These are phyloP conservation scores for Furcasterigmium sp. DNA, from an alignment of 2,329 filamentous ascomycete species.

Conservation along the genomic window DNA sequence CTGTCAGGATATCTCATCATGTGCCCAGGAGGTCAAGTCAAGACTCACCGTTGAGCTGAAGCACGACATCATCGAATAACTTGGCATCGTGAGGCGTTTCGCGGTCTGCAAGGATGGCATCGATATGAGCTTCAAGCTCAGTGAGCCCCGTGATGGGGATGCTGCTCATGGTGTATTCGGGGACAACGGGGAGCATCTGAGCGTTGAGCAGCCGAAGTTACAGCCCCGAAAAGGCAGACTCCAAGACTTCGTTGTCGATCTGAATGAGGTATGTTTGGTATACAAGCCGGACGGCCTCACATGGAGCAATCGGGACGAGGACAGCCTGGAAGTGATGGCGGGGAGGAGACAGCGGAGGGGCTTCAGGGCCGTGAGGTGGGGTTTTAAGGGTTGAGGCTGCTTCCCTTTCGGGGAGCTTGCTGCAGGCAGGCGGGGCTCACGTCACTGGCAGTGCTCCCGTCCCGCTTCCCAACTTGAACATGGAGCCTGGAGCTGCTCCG, in stretches of 20 bases:
- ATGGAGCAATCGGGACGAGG: no score
- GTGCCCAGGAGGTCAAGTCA: no score
- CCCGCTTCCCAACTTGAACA: not conserved
- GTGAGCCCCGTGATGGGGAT: constrained; percentile 45
- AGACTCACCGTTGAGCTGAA: constrained; percentile 48
- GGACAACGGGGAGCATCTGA: constrained; percentile 26
- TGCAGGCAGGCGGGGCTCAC: not conserved
- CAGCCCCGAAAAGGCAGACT: no score
- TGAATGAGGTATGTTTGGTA: constrained; percentile 10
- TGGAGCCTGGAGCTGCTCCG: not conserved
- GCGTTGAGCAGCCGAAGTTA: not conserved
- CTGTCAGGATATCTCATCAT: no score
- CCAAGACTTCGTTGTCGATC: not conserved
- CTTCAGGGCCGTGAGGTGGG: no score
- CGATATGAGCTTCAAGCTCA: constrained; percentile 49
- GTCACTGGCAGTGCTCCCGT: not conserved
- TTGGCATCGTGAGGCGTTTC: constrained; percentile 36
- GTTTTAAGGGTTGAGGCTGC: constrained; percentile 1
- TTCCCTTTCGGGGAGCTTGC: not conserved
- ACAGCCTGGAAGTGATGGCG: not conserved
- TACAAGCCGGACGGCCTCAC: not conserved
- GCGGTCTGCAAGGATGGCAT: constrained; percentile 39
- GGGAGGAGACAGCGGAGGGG: not conserved
- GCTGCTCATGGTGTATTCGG: constrained; percentile 31
- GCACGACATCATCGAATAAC: constrained; percentile 54